Evolutionary conservation across 495 filamentous ascomycete genomes (phyloP).

Genomic region (Glonium stellatum): DNA sequence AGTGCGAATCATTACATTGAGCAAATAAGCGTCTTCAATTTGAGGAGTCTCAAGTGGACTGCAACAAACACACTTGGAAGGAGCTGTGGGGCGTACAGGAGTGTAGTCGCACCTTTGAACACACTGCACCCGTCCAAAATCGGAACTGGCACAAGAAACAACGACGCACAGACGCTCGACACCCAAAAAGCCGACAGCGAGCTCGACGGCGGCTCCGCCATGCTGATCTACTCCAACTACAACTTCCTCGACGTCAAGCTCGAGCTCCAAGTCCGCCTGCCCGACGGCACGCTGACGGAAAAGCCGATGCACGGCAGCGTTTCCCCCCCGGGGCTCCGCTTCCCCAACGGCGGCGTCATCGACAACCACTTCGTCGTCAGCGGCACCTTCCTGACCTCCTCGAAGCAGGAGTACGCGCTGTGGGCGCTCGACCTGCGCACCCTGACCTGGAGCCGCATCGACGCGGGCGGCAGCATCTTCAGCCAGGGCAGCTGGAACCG

Average conservation of each 20-base stretch:
- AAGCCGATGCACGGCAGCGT: constrained; percentile 81
- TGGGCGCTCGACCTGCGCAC: constrained; percentile 89
- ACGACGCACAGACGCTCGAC: constrained; percentile 29
- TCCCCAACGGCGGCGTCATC: constrained; percentile 90
- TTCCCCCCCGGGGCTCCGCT: constrained; percentile 84
- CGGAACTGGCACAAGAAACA: constrained; percentile 46
- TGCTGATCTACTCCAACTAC: constrained; percentile 98
- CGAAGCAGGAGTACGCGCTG: constrained; percentile 95
- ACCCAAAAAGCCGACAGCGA: constrained; percentile 10
- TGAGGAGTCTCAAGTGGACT: constrained; percentile 93
- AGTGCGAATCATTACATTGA: constrained; percentile 98
- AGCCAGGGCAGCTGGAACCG: constrained; percentile 96
- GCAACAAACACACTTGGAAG: constrained; percentile 75
- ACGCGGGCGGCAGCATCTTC: constrained; percentile 90
- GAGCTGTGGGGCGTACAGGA: constrained; percentile 92
- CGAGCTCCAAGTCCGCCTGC: constrained; percentile 78
- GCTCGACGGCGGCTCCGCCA: constrained; percentile 61
- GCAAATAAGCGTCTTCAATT: constrained; percentile 95
- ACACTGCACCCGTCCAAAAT: constrained; percentile 63
- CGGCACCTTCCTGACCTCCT: constrained; percentile 92
- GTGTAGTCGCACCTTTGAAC: constrained; percentile 80
- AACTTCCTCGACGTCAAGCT: constrained; percentile 96
- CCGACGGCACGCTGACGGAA: constrained; percentile 79
- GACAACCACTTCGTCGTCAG: constrained; percentile 94
- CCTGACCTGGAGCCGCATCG: constrained; percentile 88